These are phyloP conservation scores for Geranomyces variabilis DNA, from an alignment of 192 early-diverging fungal genomes.

Conservation along the genomic window DNA sequence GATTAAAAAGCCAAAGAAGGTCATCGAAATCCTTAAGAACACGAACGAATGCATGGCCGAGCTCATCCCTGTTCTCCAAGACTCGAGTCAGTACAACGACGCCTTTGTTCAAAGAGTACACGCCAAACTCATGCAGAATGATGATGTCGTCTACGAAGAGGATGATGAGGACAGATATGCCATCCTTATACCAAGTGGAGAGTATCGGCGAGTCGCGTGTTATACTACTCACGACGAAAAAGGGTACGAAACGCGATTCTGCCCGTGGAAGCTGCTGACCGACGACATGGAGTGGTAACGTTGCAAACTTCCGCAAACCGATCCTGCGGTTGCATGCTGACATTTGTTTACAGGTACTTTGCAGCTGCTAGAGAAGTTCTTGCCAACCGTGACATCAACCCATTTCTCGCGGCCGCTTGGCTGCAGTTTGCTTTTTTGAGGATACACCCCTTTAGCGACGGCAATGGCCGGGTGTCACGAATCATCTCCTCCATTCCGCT, in stretches of 20 bases:
- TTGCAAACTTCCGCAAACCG: too few species aligned
- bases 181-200: slow-evolving; percentile 15
- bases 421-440: slow-evolving; percentile 12
- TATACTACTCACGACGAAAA: slow-evolving; percentile 7
- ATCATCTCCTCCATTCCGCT: slow-evolving; percentile 27
- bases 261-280: slow-evolving; percentile 14
- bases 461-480: slow-evolving; percentile 20
- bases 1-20: slow-evolving; percentile 18
- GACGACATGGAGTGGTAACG: slow-evolving; percentile 16
- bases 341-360: slow-evolving; percentile 2
- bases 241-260: slow-evolving; percentile 19
- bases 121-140: slow-evolving; percentile 6
- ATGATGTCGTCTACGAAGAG: not conserved
- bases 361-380: slow-evolving; percentile 2
- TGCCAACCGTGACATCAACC: not conserved
- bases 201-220: slow-evolving; percentile 18
- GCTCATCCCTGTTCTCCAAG: slow-evolving; percentile 1
- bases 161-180: slow-evolving; percentile 8
- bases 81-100: not conserved
- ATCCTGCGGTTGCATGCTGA: not conserved
- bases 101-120: slow-evolving; percentile 13
- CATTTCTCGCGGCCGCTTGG: slow-evolving; percentile 22
- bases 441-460: slow-evolving; percentile 28
- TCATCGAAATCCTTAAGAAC: slow-evolving; percentile 5
- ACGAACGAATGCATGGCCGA: slow-evolving; percentile 15